Evolutionary conservation across 1,139 yeast species (phyloP).

Genomic region (Blastobotrys illinoisensis): DNA sequence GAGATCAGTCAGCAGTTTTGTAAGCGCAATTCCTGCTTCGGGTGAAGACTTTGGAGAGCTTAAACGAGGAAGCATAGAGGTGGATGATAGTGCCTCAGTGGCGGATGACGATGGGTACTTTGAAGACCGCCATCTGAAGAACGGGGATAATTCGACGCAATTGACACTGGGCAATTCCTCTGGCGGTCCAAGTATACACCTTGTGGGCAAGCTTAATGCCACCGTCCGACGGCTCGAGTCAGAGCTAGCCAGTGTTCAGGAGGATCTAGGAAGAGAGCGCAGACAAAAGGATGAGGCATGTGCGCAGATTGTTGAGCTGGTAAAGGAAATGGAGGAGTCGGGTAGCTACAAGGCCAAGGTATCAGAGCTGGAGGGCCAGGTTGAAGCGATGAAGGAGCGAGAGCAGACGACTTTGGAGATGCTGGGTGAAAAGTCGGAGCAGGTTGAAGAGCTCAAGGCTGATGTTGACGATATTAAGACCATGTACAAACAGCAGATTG

Average conservation of each 20-base stretch:
- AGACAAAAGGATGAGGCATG: conserved; percentile 63
- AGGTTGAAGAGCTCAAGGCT: conserved; percentile 76
- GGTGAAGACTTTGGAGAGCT: not conserved
- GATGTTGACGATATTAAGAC: conserved; percentile 88
- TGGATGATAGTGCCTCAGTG: not conserved
- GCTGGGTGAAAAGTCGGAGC: conserved; percentile 85
- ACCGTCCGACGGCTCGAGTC: conserved; percentile 75
- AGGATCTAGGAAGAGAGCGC: conserved; percentile 51
- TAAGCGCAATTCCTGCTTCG: not conserved
- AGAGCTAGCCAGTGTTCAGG: conserved; percentile 61
- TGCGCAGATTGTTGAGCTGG: conserved; percentile 54
- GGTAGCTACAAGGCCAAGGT: conserved; percentile 38
- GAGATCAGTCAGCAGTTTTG: not conserved
- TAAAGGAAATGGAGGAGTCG: conserved; percentile 50
- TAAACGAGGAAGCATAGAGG: not conserved
- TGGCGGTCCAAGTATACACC: conserved; percentile 35
- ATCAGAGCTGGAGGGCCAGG: conserved; percentile 38
- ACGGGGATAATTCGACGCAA: not conserved
- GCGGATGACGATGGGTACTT: not conserved
- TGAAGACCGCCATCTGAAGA: not conserved
- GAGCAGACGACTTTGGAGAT: conserved; percentile 63
- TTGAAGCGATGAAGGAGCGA: conserved; percentile 32
- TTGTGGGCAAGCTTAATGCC: conserved; percentile 66
- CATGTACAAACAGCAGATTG: conserved; percentile 74
- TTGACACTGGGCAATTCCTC: conserved; percentile 1